Conservation (phyloP, 345 rosid genomes). For the Schrenkiella parvula region DNA sequence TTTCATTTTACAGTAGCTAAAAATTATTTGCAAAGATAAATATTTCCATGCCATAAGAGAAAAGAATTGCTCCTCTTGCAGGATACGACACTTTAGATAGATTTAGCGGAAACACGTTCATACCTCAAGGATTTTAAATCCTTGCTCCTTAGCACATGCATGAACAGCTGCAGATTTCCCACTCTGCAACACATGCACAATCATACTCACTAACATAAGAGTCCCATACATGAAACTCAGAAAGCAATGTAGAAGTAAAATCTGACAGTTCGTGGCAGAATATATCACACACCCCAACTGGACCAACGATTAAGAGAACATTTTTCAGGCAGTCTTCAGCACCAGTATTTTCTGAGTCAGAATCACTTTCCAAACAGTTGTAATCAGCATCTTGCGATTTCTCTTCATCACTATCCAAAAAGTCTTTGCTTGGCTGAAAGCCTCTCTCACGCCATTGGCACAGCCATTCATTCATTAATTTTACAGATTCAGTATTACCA, state of each 20-base stretch:
- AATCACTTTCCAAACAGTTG: conserved; percentile 41
- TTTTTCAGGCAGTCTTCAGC: conserved; percentile 52
- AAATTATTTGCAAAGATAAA: not conserved
- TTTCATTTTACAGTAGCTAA: not conserved
- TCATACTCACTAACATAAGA: conserved; percentile 11
- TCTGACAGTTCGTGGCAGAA: conserved; percentile 13
- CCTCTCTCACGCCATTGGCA: conserved; percentile 57
- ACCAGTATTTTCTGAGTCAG: conserved; percentile 56
- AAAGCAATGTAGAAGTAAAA: not conserved
- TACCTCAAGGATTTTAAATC: conserved; percentile 89
- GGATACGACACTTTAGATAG: not conserved
- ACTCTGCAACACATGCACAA: conserved; percentile 55
- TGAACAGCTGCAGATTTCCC: conserved; percentile 92
- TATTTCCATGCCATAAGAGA: not conserved
- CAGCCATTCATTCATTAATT: conserved; percentile 75
- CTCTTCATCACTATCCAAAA: conserved; percentile 31
- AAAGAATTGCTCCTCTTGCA: not conserved
- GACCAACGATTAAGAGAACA: conserved; percentile 81
- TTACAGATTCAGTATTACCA: conserved; percentile 81
- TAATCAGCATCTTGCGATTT: conserved; percentile 43
- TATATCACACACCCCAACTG: conserved; percentile 50
- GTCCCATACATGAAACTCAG: not conserved
- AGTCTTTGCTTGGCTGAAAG: conserved; percentile 37
- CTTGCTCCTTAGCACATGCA: conserved; percentile 94
- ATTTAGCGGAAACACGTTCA: conserved; percentile 3